phyloP scores from a whole-genome alignment of 2,329 filamentous ascomycete genomes.

The Aspergillus flavus region DNA sequence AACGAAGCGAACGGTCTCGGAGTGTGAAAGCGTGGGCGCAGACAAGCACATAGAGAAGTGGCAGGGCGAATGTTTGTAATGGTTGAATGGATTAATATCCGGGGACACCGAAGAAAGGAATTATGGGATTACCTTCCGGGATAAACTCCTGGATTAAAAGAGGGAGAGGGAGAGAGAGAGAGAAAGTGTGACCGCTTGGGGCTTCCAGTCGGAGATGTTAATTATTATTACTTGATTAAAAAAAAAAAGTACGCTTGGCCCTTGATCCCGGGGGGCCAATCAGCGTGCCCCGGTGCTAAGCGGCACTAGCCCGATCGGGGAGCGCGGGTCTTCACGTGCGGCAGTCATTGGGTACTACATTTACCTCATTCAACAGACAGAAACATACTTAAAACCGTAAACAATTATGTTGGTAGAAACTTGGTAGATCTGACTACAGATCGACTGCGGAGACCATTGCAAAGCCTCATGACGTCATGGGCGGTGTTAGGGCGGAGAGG shows the following conservation, averaged over 20 bases:
- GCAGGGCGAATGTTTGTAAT: neutral
- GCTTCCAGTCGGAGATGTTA: neutral
- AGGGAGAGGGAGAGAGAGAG: conserved; percentile 2
- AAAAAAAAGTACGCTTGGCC: conserved; percentile 4
- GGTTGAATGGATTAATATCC: conserved; percentile 7
- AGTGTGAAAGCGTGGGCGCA: conserved; percentile 33
- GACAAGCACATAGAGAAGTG: conserved; percentile 42
- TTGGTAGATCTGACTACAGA: neutral
- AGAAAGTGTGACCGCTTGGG: conserved; percentile 1
- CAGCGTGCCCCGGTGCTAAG: conserved; percentile 20
- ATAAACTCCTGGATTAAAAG: conserved; percentile 6
- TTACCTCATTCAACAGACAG: neutral
- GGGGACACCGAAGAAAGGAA: conserved; percentile 1
- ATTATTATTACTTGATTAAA: neutral
- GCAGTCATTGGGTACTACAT: conserved; percentile 19
- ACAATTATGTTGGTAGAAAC: neutral
- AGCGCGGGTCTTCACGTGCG: conserved; percentile 20
- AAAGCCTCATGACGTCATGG: neutral
- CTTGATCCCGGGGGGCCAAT: conserved; percentile 17
- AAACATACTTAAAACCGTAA: neutral
- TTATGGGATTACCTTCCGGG: conserved; percentile 2
- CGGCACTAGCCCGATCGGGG: conserved; percentile 15
- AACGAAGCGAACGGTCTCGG: conserved; percentile 29
- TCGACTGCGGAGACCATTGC: neutral
- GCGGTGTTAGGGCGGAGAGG: neutral